Conservation (phyloP, 179 eudicot species). For the Carnegiea gigantea region DNA sequence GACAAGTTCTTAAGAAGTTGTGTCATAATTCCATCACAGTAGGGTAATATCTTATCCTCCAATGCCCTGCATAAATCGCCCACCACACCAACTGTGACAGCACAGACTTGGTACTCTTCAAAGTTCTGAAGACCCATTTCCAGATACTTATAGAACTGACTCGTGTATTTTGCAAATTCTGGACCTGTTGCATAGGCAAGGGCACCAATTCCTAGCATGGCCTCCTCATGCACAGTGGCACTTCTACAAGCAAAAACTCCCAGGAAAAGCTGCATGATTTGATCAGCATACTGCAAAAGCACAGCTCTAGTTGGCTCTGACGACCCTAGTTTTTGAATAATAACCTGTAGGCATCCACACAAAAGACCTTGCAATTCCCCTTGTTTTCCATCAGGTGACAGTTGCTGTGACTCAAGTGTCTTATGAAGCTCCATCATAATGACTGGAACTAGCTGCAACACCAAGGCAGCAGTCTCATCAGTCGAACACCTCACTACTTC, state of each 20-base stretch:
- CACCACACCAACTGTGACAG: slow-evolving; percentile 91
- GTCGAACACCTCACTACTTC: slow-evolving; percentile 98
- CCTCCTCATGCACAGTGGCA: slow-evolving; percentile 96
- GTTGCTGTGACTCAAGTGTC: slow-evolving; percentile 76
- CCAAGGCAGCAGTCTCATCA: slow-evolving; percentile 82
- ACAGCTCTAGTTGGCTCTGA: slow-evolving; percentile 64
- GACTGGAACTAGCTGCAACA: slow-evolving; percentile 75
- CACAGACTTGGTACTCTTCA: slow-evolving; percentile 91
- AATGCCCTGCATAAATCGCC: slow-evolving; percentile 91
- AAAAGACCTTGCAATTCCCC: slow-evolving; percentile 90
- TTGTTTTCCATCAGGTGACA: slow-evolving; percentile 77
- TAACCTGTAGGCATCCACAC: slow-evolving; percentile 95
- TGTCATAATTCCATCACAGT: slow-evolving; percentile 94
- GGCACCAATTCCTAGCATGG: slow-evolving; percentile 93
- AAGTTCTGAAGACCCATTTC: slow-evolving; percentile 97
- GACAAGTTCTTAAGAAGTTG: slow-evolving; percentile 93
- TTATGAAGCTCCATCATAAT: slow-evolving; percentile 91
- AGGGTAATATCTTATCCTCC: slow-evolving; percentile 84
- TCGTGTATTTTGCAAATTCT: slow-evolving; percentile 80
- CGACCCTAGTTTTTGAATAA: slow-evolving; percentile 85
- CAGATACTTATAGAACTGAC: slow-evolving; percentile 73
- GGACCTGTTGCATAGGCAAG: slow-evolving; percentile 86
- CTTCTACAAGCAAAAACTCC: slow-evolving; percentile 85
- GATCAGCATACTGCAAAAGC: slow-evolving; percentile 88
- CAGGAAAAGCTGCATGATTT: slow-evolving; percentile 80